Conservation (phyloP, 164 flowering plant species). For the Vitis amurensis region DNA sequence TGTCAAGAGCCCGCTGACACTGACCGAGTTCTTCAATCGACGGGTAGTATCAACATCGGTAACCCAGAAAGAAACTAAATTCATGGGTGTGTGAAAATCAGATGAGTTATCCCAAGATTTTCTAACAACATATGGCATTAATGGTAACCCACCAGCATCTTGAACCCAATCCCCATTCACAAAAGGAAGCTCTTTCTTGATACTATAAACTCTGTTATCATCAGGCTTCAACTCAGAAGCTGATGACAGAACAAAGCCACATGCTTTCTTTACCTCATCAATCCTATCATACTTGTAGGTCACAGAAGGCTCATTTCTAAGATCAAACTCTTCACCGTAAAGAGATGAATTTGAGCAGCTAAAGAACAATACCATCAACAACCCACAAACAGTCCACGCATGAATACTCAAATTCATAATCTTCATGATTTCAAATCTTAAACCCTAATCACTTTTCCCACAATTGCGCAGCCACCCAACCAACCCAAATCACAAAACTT, state of each 20-base stretch:
- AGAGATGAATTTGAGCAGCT: slow-evolving; percentile 23
- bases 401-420: slow-evolving; percentile 4
- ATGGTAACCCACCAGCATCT: slow-evolving; percentile 39
- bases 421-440: slow-evolving; percentile 23
- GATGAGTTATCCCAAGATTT: slow-evolving; percentile 12
- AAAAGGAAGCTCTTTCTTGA: slow-evolving; percentile 48
- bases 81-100: slow-evolving; percentile 23
- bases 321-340: not conserved
- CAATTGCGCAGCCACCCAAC: slow-evolving; percentile 3
- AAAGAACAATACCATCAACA: slow-evolving; percentile 27
- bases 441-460: not conserved
- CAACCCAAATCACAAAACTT: not conserved
- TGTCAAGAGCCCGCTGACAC: slow-evolving; percentile 57
- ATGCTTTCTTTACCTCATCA: slow-evolving; percentile 60
- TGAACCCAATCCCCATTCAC: slow-evolving; percentile 77
- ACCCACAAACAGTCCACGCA: slow-evolving; percentile 25
- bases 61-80: slow-evolving; percentile 70
- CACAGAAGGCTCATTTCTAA: slow-evolving; percentile 19
- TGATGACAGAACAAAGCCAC: slow-evolving; percentile 43
- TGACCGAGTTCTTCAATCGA: slow-evolving; percentile 37
- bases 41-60: slow-evolving; percentile 40
- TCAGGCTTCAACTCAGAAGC: slow-evolving; percentile 48
- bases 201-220: slow-evolving; percentile 20
- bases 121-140: slow-evolving; percentile 58
- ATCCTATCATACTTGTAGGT: slow-evolving; percentile 43